Conservation (phyloP, 805 yeast species). For the Kuraishia ogatae region DNA sequence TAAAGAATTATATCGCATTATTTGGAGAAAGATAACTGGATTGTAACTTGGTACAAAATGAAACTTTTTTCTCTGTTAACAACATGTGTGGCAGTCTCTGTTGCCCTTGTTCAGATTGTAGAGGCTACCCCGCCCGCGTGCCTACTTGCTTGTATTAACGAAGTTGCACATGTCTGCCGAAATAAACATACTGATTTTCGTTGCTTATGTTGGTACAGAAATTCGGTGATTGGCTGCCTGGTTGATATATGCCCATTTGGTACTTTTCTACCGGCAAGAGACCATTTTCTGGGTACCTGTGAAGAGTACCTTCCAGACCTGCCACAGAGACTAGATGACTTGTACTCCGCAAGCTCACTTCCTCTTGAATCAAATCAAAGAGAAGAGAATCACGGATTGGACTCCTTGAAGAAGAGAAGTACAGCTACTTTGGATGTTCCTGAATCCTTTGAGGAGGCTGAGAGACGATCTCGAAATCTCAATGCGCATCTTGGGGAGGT, state of each 20-base stretch:
- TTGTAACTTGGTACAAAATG: background rate
- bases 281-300: slow-evolving; percentile 24
- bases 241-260: slow-evolving; percentile 34
- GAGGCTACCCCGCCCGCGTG: background rate
- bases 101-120: background rate
- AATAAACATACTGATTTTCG: background rate
- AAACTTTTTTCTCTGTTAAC: background rate
- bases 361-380: background rate
- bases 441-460: background rate
- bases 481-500: slow-evolving; percentile 9
- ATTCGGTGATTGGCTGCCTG: slow-evolving; percentile 26
- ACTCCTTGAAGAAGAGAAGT: background rate
- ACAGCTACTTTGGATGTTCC: background rate
- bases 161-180: background rate
- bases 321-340: background rate
- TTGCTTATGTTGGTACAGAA: slow-evolving; percentile 16
- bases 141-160: background rate
- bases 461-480: slow-evolving; percentile 12
- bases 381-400: background rate
- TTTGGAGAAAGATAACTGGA: too few relatives aligned
- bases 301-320: slow-evolving; percentile 25
- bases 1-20: too few relatives aligned
- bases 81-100: background rate
- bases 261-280: slow-evolving; percentile 34
- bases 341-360: background rate